Conservation (phyloP, 345 rosid species). For the Salix koriyanagi region DNA sequence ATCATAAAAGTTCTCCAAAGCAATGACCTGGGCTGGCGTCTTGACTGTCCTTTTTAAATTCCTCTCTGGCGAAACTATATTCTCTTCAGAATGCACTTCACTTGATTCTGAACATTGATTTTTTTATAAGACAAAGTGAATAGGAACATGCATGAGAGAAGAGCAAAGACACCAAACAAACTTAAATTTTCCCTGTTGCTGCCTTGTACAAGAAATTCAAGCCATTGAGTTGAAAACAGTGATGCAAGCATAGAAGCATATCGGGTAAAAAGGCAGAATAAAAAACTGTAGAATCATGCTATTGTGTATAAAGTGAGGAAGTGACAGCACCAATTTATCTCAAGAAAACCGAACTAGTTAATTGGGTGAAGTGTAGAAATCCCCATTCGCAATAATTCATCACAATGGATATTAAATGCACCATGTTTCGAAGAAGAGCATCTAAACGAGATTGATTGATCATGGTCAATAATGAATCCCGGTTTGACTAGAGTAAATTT, state of each 20-base stretch:
- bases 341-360: not conserved
- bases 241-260: not conserved
- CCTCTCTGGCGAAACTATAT: constrained; percentile 52
- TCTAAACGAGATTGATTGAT: not conserved
- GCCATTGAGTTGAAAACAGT: not conserved
- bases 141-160: not conserved
- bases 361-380: not conserved
- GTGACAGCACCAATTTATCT: not conserved
- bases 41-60: constrained; percentile 57
- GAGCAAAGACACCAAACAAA: not conserved
- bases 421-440: not conserved
- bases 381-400: not conserved
- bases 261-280: not conserved
- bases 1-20: constrained; percentile 68
- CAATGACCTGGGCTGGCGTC: constrained; percentile 68
- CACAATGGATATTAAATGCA: not conserved
- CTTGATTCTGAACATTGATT: constrained; percentile 44
- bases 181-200: not conserved
- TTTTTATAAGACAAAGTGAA: not conserved
- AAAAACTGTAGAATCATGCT: not conserved
- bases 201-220: not conserved
- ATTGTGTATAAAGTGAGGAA: not conserved
- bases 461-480: not conserved
- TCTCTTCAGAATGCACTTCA: constrained; percentile 56
- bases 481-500: not conserved